Conservation (phyloP, 2,329 filamentous ascomycete genomes). For the Sporothrix variecibatus region DNA sequence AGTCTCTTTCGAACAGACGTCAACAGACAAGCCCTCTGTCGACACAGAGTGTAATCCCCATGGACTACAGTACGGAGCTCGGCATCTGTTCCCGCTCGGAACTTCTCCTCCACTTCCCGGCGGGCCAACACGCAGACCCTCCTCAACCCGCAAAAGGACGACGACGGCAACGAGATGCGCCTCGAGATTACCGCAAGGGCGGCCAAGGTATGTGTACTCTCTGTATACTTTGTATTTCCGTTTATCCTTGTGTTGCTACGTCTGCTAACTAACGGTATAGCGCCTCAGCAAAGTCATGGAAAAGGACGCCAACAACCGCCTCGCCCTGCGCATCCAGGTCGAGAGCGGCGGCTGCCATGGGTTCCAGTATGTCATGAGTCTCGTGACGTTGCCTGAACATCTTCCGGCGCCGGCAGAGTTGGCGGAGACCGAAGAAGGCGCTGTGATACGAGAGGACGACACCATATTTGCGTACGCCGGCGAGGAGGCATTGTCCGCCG, state of each 20-base stretch:
- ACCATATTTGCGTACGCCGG: constrained; percentile 76
- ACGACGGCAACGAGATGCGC: constrained; percentile 80
- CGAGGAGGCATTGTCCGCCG: constrained; percentile 43
- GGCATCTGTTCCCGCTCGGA: not conserved
- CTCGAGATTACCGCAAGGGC: constrained; percentile 84
- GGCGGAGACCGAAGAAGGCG: constrained; percentile 34
- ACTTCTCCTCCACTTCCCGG: constrained; percentile 44
- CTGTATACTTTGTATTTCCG: not conserved
- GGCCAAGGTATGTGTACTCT: constrained; percentile 59
- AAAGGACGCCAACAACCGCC: constrained; percentile 71
- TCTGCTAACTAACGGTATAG: constrained; percentile 39
- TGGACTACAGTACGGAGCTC: not conserved
- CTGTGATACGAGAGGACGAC: constrained; percentile 69
- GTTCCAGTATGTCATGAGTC: constrained; percentile 94
- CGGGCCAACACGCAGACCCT: constrained; percentile 51
- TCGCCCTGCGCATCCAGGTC: constrained; percentile 88
- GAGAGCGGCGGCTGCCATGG: constrained; percentile 95
- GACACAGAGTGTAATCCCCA: not conserved
- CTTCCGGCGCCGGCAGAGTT: constrained; percentile 31
- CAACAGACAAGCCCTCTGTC: not conserved
- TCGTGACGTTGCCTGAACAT: constrained; percentile 62
- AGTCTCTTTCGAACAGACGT: not conserved
- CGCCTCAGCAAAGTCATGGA: constrained; percentile 77
- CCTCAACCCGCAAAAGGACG: constrained; percentile 74
- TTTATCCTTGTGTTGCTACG: not conserved